These are phyloP conservation scores for Earliella scabrosa DNA, from an alignment of 1,284 basidiomycete species.

Conservation along the genomic window DNA sequence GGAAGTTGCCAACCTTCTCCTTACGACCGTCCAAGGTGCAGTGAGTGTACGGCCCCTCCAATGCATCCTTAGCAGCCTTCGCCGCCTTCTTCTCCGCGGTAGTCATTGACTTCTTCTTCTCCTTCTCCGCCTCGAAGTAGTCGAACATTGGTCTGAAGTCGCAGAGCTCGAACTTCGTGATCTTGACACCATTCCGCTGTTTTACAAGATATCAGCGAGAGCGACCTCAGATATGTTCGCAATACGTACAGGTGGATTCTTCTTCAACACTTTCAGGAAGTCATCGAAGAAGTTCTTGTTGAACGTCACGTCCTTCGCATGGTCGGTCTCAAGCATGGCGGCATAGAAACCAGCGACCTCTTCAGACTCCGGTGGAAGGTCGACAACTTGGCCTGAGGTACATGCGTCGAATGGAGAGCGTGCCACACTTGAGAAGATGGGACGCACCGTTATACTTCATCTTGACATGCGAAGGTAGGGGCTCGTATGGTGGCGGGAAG, in stretches of 20 bases:
- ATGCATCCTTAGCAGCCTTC: slow-evolving; percentile 84
- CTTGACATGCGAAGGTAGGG: slow-evolving; percentile 85
- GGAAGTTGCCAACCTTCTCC: slow-evolving; percentile 98
- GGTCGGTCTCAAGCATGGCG: slow-evolving; percentile 92
- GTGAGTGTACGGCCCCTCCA: slow-evolving; percentile 85
- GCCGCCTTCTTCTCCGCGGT: slow-evolving; percentile 87
- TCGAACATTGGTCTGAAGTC: slow-evolving; percentile 97
- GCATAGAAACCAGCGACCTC: slow-evolving; percentile 98
- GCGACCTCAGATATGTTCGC: not conserved
- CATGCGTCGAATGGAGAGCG: not conserved
- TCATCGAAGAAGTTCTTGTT: slow-evolving; percentile 97
- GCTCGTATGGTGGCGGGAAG: slow-evolving; percentile 94
- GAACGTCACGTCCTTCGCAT: slow-evolving; percentile 89
- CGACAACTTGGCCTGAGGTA: slow-evolving; percentile 71
- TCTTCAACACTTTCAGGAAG: slow-evolving; percentile 79
- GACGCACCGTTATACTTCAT: slow-evolving; percentile 93
- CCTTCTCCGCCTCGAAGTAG: slow-evolving; percentile 90
- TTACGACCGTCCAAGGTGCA: slow-evolving; percentile 94
- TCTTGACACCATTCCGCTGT: slow-evolving; percentile 75
- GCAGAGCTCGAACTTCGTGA: slow-evolving; percentile 81
- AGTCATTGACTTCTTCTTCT: slow-evolving; percentile 90
- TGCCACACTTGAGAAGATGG: not conserved
- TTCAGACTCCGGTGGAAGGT: slow-evolving; percentile 87
- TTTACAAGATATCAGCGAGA: not conserved
- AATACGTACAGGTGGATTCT: slow-evolving; percentile 83